Evolutionary conservation across 257 asterid species (phyloP), one percentile per base, ranked within the genome.

Genomic region (Marsdenia floribunda): DNA sequence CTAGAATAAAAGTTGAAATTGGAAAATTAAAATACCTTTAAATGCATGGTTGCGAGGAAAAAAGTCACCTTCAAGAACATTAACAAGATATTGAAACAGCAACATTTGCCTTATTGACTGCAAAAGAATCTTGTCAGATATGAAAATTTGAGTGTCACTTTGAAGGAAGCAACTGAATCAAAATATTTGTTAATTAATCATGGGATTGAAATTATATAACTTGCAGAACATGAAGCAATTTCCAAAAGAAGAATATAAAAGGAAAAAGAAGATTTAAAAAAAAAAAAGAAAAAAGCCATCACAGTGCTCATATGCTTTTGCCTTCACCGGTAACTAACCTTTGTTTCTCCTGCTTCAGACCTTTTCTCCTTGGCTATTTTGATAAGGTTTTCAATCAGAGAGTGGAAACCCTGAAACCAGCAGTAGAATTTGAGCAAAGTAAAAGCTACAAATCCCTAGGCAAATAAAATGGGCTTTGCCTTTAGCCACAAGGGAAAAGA

Each of bases 51-150:
- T 83, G 47, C 97, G 96, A 76, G 97, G 96, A 79, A 49, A 33
- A 76, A 87, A 82, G 79, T 90, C 98, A 72, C 86, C 88, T 81
- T 93, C 96, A 73, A 93, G 89, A 81, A 85, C 89, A 83, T 79
- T 76, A 77, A 89, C 80, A 73, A 93, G 96, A 84, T 93, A 91
- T 75, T 90, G 97, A 79, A 93, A 87, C 79, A 93, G 88, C 63
- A 91, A 72, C 91, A 90, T 83, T 79, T 83, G 88, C 83, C 88
- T 89, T 80, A 91, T 81, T 78, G 78, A 82, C 98, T 91, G 94
- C 85, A 87, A 81, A 35, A 71, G 72, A 37, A 76, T 53, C 54
- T 29, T 54, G 37, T 21, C 40, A 78, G 33, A 68, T 21, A 42
- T 54, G 61, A 68, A 53, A 57, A 4, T 42, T 60, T 60, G 61